A percentile compares a stretch with the other conserved stretches of the same genome.
phyloP scores from a whole-genome alignment of 2,329 filamentous ascomycete species.

The Aspergillus latus region DNA sequence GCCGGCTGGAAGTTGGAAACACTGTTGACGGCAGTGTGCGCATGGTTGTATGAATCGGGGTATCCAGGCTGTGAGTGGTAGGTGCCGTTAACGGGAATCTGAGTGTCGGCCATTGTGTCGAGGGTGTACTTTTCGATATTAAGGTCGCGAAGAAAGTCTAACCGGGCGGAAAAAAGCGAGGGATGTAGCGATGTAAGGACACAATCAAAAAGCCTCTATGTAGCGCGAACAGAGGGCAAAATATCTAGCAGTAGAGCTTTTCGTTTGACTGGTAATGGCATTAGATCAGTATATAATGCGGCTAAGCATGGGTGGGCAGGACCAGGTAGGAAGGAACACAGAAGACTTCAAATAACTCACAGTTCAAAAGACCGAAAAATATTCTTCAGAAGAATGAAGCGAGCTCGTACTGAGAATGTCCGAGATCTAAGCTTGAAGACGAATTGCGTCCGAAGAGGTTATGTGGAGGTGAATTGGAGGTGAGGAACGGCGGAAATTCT shows the following conservation, averaged over 20 bases:
- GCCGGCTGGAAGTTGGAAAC: slow-evolving; percentile 41
- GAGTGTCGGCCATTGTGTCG: slow-evolving; percentile 42
- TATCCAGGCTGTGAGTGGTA: slow-evolving; percentile 43
- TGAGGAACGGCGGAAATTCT: slow-evolving; percentile 24
- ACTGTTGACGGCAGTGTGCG: slow-evolving; percentile 36
- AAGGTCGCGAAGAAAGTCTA: slow-evolving; percentile 12
- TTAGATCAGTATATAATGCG: slow-evolving; percentile 20
- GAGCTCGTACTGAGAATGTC: not conserved
- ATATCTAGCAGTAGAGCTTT: slow-evolving; percentile 23
- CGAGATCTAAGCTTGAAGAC: slow-evolving; percentile 21
- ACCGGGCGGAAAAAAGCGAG: not conserved
- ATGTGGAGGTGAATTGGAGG: slow-evolving; percentile 10
- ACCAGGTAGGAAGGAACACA: slow-evolving; percentile 2
- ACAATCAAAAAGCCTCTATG: slow-evolving; percentile 21
- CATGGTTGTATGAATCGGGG: slow-evolving; percentile 38
- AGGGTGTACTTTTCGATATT: slow-evolving; percentile 17
- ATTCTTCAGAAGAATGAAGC: slow-evolving; percentile 7
- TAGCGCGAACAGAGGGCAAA: slow-evolving; percentile 12
- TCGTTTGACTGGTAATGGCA: slow-evolving; percentile 22
- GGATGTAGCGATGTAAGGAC: slow-evolving; percentile 8
- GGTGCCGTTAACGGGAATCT: slow-evolving; percentile 44
- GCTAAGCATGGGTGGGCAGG: slow-evolving; percentile 2
- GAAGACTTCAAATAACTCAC: slow-evolving; percentile 8
- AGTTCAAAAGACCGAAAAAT: slow-evolving; percentile 13
- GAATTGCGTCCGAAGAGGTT: slow-evolving; percentile 22